Evolutionary conservation across 768 basidiomycete genomes (phyloP).

Genomic region (Cystobasidium ongulense): DNA sequence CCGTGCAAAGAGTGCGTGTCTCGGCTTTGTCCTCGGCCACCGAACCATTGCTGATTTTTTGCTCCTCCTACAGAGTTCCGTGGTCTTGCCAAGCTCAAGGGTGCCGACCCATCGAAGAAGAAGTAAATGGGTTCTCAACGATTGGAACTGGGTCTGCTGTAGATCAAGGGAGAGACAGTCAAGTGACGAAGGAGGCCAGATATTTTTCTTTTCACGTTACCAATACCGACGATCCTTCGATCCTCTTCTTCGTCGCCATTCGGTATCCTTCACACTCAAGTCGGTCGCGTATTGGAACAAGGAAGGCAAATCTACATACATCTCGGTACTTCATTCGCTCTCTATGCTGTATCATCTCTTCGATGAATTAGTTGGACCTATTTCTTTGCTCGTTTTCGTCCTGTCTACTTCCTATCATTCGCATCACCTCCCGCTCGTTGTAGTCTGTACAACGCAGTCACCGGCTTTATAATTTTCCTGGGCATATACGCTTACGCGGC

Average conservation of each 20-base stretch:
- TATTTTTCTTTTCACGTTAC: too few relatives aligned
- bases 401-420: background rate
- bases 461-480: background rate
- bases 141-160: background rate
- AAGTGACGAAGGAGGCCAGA: too few relatives aligned
- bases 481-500: too few relatives aligned
- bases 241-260: too few relatives aligned
- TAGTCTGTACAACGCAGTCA: background rate
- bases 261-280: too few relatives aligned
- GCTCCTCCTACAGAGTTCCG: conserved; percentile 57
- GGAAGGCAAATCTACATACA: background rate
- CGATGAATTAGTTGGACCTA: background rate
- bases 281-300: too few relatives aligned
- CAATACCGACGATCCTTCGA: too few relatives aligned
- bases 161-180: background rate
- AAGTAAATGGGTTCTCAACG: conserved; percentile 25
- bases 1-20: conserved; percentile 74
- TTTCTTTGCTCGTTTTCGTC: background rate
- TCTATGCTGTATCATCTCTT: background rate
- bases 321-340: background rate
- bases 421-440: background rate
- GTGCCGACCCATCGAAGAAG: conserved; percentile 76
- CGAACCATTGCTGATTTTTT: background rate
- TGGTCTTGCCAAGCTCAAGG: conserved; percentile 72
- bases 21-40: background rate